Base-by-base conservation (phyloP, 1,284 basidiomycete species). In the Paramarasmius palmivorus region DNA sequence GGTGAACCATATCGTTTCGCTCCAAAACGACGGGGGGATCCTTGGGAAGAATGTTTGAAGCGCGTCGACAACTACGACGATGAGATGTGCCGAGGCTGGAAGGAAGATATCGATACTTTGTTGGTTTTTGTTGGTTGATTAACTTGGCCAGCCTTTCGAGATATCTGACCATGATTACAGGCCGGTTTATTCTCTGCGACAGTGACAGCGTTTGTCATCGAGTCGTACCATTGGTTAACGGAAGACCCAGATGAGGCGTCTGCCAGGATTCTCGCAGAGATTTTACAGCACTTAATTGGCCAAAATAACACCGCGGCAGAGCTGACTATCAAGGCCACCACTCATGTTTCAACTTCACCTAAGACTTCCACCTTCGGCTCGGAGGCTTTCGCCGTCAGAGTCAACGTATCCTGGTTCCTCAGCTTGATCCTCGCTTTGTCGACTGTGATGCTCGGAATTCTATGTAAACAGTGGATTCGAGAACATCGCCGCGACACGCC, bases 381-480 rank as follows among this genome's bases (percentile, higher is more conserved):
- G n/a, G 23, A 37, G 7, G 42, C 47, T 9, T 51, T 9, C 10
- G 49, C 54, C 19, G 37, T 59, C 19, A 36, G 57, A 26, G 58
- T 64, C 32, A 62, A 64, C 53, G 38, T 55, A 4, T 57, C 61
- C 20, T 64, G 61, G 61, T 62, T 64, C 48, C 46, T 58, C 26
- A 64, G 62, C 45, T 58, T 64, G 12, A 58, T 56, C 4, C 37
- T 61, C 32, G 56, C 57, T 42, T 55, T 64, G 5, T 35, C 57
- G 14, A 55, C 61, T n/a, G 62, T 61, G 1, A 55, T 64, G 9
- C 19, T 64, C 29, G 63, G 61, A 4, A 61, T 63, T 26, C 46
- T 61, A 4, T 61, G 61, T 54, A 60, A 57, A 37, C 63, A 64
- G 48, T 64, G 63, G 63, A 44, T 64, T 15, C 57, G 59, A 14